These are phyloP conservation scores for Neurospora intermedia DNA, from an alignment of 495 filamentous ascomycete genomes.

Conservation along the genomic window DNA sequence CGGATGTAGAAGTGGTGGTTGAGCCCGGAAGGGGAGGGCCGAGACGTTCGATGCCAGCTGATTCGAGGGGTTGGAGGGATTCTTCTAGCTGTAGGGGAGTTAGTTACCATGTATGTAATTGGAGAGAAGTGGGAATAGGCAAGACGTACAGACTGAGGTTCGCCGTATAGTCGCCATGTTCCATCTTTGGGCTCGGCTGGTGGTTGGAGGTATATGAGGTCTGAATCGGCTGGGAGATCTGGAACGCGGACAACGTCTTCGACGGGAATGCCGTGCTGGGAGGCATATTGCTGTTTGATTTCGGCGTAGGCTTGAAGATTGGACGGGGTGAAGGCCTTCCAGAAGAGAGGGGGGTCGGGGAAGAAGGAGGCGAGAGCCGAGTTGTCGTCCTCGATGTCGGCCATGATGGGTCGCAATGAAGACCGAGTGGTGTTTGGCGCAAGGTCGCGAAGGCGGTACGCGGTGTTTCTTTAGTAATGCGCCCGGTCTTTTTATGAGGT, in stretches of 20 bases:
- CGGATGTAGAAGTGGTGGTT: background rate
- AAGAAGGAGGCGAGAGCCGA: slow-evolving; percentile 35
- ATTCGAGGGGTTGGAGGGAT: slow-evolving; percentile 53
- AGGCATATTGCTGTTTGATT: slow-evolving; percentile 31
- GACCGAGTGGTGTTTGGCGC: background rate
- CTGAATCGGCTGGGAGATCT: slow-evolving; percentile 45
- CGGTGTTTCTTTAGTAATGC: background rate
- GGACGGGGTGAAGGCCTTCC: slow-evolving; percentile 71
- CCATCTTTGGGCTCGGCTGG: slow-evolving; percentile 62
- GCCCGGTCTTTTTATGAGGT: background rate
- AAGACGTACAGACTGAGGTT: slow-evolving; percentile 46
- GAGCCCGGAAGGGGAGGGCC: slow-evolving; percentile 31
- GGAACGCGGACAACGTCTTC: slow-evolving; percentile 31
- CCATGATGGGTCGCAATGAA: slow-evolving; percentile 17
- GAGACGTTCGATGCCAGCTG: slow-evolving; percentile 59
- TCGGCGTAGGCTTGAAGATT: slow-evolving; percentile 60
- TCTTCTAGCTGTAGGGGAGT: slow-evolving; percentile 41
- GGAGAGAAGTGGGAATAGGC: background rate
- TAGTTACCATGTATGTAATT: background rate
- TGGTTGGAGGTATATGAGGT: slow-evolving; percentile 71
- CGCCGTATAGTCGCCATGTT: slow-evolving; percentile 65
- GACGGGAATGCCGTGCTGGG: slow-evolving; percentile 23
- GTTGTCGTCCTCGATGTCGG: slow-evolving; percentile 25
- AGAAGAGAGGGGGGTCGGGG: slow-evolving; percentile 83
- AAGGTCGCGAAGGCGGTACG: background rate